Percentiles rank a stretch among this genome's conserved stretches.
phyloP scores from a whole-genome alignment of 345 rosid species.

The Acer negundo region DNA sequence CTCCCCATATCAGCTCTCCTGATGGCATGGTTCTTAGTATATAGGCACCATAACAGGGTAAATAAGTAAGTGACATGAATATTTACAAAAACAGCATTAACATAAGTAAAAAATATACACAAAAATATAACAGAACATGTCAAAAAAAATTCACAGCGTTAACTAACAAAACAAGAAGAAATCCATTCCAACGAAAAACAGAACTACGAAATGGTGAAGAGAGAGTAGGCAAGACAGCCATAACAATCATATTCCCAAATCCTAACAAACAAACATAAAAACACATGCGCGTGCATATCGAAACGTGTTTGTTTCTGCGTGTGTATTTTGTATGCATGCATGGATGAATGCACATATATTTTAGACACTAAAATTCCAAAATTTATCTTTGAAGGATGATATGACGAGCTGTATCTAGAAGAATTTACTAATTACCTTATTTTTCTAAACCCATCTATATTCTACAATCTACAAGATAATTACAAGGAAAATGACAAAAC shows the following conservation, averaged over 20 bases:
- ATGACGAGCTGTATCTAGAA: neutral
- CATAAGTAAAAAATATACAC: neutral
- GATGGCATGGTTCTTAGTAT: conserved; percentile 81
- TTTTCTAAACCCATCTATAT: neutral
- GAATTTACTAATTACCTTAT: neutral
- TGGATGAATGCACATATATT: neutral
- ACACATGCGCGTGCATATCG: neutral
- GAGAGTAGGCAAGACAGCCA: neutral
- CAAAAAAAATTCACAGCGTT: neutral
- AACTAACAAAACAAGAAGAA: neutral
- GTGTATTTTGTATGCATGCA: neutral
- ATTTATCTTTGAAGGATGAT: neutral
- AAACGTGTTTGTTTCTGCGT: neutral
- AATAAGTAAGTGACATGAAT: conserved; percentile 8
- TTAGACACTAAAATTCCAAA: neutral
- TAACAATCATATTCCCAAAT: neutral
- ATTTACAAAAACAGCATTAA: neutral
- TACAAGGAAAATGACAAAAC: neutral
- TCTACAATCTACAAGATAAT: neutral
- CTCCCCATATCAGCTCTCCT: conserved; percentile 80
- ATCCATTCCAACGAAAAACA: neutral
- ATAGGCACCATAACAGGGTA: conserved; percentile 19
- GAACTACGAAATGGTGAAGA: neutral
- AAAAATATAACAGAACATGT: neutral
- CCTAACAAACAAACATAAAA: neutral